phyloP scores from a whole-genome alignment of 2,329 filamentous ascomycete genomes.

The Monosporascus sp. region DNA sequence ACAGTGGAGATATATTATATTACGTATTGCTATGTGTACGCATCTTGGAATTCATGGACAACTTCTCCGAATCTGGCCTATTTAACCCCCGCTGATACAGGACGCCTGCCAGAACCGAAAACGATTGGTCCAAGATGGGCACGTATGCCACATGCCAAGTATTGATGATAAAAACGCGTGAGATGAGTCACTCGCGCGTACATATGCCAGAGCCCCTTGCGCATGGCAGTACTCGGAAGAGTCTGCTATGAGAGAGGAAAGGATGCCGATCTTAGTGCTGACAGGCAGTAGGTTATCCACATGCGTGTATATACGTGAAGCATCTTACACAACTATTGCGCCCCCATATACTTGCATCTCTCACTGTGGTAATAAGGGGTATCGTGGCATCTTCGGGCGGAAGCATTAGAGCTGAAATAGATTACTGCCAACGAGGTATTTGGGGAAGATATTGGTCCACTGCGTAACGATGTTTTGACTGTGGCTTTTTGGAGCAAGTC shows the following conservation, averaged over 20 bases:
- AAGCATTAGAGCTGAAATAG: not conserved
- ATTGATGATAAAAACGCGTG: not conserved
- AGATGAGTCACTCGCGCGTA: not conserved
- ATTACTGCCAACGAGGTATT: too few species aligned
- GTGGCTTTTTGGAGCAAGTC: not conserved
- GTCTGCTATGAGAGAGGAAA: not conserved
- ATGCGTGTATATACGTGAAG: not conserved
- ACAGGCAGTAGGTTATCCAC: not conserved
- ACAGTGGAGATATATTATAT: too few species aligned
- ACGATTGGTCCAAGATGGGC: not conserved
- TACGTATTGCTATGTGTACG: not conserved
- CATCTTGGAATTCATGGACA: not conserved
- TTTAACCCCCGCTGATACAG: not conserved
- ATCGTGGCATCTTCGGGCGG: not conserved
- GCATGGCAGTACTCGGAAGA: not conserved
- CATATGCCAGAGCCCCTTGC: not conserved
- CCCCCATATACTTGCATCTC: not conserved
- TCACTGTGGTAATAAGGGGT: not conserved
- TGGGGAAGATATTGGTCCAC: not conserved
- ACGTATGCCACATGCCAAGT: not conserved
- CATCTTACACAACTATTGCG: not conserved
- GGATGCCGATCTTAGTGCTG: not conserved
- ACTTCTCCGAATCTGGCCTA: not conserved
- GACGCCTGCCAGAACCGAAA: not conserved
- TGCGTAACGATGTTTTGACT: not conserved